A percentile compares a stretch with the other conserved stretches of the same genome.
These are phyloP conservation scores for Piper betle DNA, from an alignment of 164 flowering plant genomes.

Conservation along the genomic window DNA sequence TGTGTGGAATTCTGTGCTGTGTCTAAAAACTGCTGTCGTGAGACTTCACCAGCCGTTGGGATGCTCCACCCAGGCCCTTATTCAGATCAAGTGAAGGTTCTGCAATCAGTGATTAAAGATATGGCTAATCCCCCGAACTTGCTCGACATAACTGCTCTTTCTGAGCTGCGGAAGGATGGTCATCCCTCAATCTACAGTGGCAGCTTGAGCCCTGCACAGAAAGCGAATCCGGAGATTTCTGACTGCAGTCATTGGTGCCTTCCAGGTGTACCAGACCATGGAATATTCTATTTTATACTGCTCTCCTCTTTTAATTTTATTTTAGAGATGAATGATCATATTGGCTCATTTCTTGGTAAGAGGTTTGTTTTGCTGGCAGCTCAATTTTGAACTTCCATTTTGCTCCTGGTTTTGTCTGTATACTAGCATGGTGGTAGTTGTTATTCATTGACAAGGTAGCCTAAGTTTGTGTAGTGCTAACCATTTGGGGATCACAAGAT, in stretches of 20 bases:
- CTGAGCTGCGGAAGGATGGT: constrained; percentile 71
- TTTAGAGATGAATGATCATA: neutral
- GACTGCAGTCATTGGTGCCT: constrained; percentile 99
- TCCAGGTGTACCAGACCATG: constrained; percentile 93
- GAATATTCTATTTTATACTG: constrained; percentile 74
- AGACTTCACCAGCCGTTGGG: constrained; percentile 49
- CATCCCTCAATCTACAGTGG: constrained; percentile 90
- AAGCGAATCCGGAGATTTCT: constrained; percentile 53
- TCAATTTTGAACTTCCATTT: neutral
- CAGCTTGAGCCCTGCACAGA: constrained; percentile 45
- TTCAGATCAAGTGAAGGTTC: constrained; percentile 58
- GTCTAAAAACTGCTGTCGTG: constrained; percentile 65
- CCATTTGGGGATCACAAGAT: too few species aligned
- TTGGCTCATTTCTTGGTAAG: neutral
- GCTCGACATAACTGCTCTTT: constrained; percentile 69
- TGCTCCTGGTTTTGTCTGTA: too few species aligned
- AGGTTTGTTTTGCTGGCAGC: neutral
- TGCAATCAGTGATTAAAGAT: constrained; percentile 33
- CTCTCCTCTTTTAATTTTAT: constrained; percentile 31
- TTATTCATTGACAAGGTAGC: too few species aligned
- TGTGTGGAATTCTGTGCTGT: constrained; percentile 44
- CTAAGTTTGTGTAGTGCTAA: too few species aligned
- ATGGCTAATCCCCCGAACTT: constrained; percentile 48
- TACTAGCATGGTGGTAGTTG: too few species aligned
- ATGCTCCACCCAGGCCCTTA: constrained; percentile 34